Evolutionary conservation across 441 rosid species (phyloP).

Genomic region (Geranium incanum): DNA sequence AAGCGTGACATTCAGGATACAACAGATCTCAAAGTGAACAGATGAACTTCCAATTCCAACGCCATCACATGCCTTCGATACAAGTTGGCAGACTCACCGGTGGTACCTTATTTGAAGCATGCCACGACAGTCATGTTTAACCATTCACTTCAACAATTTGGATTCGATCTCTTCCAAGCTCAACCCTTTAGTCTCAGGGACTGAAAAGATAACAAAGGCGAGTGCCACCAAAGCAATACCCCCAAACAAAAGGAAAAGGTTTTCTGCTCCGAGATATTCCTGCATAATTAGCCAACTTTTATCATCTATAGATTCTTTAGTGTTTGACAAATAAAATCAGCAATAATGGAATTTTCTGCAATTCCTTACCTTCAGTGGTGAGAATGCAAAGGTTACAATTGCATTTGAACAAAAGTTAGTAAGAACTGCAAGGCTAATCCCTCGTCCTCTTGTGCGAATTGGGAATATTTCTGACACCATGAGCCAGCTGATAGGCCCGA

Average conservation of each 20-base stretch:
- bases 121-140: background rate
- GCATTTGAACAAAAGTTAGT: conserved; percentile 95
- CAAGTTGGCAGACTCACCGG: background rate
- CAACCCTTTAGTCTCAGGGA: conserved; percentile 96
- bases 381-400: conserved; percentile 85
- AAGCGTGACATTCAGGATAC: background rate
- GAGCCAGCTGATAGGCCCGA: conserved; percentile 97
- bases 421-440: conserved; percentile 93
- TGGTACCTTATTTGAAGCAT: background rate
- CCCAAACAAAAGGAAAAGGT: conserved; percentile 81
- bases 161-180: conserved; percentile 94
- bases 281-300: conserved; percentile 31
- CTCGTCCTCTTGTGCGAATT: conserved; percentile 64
- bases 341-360: background rate
- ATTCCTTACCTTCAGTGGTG: conserved; percentile 66
- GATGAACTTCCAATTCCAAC: conserved; percentile 3
- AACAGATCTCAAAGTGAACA: background rate
- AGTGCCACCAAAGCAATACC: conserved; percentile 65
- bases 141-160: conserved; percentile 57
- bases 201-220: conserved; percentile 42
- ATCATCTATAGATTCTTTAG: background rate
- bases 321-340: background rate
- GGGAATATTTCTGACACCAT: conserved; percentile 98
- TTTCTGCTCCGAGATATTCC: conserved; percentile 84
- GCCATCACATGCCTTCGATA: background rate